phyloP scores from a whole-genome alignment of 108 stramenopile genomes.

The Tribonema minus region DNA sequence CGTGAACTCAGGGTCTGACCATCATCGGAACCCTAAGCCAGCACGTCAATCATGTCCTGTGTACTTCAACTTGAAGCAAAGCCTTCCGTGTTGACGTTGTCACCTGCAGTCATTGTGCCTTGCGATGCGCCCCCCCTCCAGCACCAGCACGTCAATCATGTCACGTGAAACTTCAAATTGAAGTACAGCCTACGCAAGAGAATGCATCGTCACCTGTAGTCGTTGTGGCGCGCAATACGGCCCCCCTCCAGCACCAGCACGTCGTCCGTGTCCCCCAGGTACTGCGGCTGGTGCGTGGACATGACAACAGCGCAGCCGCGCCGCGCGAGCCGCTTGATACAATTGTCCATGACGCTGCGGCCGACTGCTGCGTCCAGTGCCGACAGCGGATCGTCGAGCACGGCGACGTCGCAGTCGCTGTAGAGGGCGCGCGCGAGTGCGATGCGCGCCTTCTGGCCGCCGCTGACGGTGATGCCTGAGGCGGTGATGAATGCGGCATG shows the following conservation, averaged over 20 bases:
- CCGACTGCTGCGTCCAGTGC: slow-evolving; percentile 71
- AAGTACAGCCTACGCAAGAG: too few relatives aligned
- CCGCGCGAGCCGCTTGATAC: neutral
- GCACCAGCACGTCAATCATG: too few relatives aligned
- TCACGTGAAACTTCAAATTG: too few relatives aligned
- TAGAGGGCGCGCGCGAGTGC: slow-evolving; percentile 90
- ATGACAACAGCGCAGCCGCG: slow-evolving; percentile 3
- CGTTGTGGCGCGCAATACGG: neutral
- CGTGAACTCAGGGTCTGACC: too few relatives aligned
- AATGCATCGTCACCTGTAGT: neutral
- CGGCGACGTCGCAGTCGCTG: slow-evolving; percentile 71
- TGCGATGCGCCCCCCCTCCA: neutral
- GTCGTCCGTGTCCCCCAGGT: neutral
- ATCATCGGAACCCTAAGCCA: too few relatives aligned
- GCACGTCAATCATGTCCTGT: too few relatives aligned
- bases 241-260: neutral
- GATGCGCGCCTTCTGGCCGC: slow-evolving; percentile 93
- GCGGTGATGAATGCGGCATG: too few relatives aligned
- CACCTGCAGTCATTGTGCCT: neutral
- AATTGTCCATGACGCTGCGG: slow-evolving; percentile 6
- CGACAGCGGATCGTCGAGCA: slow-evolving; percentile 86
- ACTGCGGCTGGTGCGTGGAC: slow-evolving; percentile 34
- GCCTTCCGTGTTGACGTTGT: too few relatives aligned
- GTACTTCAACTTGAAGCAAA: too few relatives aligned
- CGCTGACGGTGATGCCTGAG: slow-evolving; percentile 49